These are phyloP conservation scores for Blastobotrys muscicola DNA, from an alignment of 805 yeast species.

Conservation along the genomic window DNA sequence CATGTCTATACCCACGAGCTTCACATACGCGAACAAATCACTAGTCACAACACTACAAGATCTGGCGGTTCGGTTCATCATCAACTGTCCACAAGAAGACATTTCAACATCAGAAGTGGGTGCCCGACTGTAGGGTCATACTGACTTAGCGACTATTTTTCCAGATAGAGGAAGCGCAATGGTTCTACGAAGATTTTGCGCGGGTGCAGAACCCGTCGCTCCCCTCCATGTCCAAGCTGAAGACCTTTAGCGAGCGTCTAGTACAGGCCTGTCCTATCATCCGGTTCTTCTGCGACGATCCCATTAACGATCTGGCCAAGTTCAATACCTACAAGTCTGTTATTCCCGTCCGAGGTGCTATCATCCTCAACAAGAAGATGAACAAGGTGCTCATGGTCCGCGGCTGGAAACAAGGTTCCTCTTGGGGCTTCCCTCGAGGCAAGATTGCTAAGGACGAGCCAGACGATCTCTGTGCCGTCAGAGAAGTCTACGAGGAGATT, in stretches of 20 bases:
- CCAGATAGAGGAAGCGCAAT: slow-evolving; percentile 96
- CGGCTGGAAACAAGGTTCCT: slow-evolving; percentile 63
- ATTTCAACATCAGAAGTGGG: slow-evolving; percentile 53
- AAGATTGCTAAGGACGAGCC: slow-evolving; percentile 89
- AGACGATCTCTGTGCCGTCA: slow-evolving; percentile 78
- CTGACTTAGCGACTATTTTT: slow-evolving; percentile 58
- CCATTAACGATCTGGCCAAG: slow-evolving; percentile 55
- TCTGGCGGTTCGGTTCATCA: slow-evolving; percentile 76
- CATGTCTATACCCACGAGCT: slow-evolving; percentile 14
- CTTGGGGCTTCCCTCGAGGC: slow-evolving; percentile 97
- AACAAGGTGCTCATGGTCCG: slow-evolving; percentile 69
- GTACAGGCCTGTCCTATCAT: slow-evolving; percentile 65
- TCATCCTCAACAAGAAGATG: slow-evolving; percentile 62
- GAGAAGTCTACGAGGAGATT: slow-evolving; percentile 91
- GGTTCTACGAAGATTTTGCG: slow-evolving; percentile 88
- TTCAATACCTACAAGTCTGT: slow-evolving; percentile 80
- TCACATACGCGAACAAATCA: slow-evolving; percentile 8
- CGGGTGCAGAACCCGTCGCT: slow-evolving; percentile 62
- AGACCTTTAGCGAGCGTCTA: slow-evolving; percentile 59
- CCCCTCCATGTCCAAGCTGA: slow-evolving; percentile 63
- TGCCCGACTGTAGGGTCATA: neutral
- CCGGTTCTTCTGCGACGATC: slow-evolving; percentile 23
- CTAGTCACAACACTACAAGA: slow-evolving; percentile 36
- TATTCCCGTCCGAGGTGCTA: slow-evolving; percentile 96
- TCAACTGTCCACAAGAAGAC: slow-evolving; percentile 90